These are phyloP conservation scores for Russula sp. DNA, from an alignment of 768 basidiomycete species.

Conservation along the genomic window DNA sequence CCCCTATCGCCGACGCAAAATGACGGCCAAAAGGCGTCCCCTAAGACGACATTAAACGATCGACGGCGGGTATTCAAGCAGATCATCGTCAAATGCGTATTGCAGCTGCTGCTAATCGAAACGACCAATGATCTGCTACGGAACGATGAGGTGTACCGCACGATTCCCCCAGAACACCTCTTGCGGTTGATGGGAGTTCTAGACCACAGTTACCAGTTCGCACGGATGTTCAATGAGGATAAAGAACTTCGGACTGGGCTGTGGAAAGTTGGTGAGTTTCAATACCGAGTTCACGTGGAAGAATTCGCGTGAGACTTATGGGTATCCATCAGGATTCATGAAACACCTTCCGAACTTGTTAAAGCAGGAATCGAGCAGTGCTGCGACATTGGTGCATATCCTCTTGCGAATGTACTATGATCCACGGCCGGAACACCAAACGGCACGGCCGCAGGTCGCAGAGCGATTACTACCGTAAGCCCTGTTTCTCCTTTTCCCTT, in stretches of 20 bases:
- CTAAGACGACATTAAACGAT: slow-evolving; percentile 57
- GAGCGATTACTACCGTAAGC: slow-evolving; percentile 67
- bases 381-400: slow-evolving; percentile 89
- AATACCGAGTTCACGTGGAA: not conserved
- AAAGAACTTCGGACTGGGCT: slow-evolving; percentile 94
- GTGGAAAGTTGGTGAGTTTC: slow-evolving; percentile 96
- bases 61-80: slow-evolving; percentile 92
- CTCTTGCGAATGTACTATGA: slow-evolving; percentile 94
- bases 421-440: slow-evolving; percentile 80
- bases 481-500: not conserved
- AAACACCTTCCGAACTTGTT: slow-evolving; percentile 96
- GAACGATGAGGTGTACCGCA: slow-evolving; percentile 86
- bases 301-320: not conserved
- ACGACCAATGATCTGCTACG: slow-evolving; percentile 94
- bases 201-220: slow-evolving; percentile 97
- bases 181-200: slow-evolving; percentile 92
- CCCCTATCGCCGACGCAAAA: slow-evolving; percentile 73
- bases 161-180: slow-evolving; percentile 92
- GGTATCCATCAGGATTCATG: slow-evolving; percentile 81
- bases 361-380: slow-evolving; percentile 97
- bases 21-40: slow-evolving; percentile 49
- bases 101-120: slow-evolving; percentile 94
- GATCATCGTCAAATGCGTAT: slow-evolving; percentile 99
- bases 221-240: slow-evolving; percentile 95
- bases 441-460: slow-evolving; percentile 74